Evolutionary conservation across 306 rosid genomes (phyloP).

Genomic region (Quercus glauca): DNA sequence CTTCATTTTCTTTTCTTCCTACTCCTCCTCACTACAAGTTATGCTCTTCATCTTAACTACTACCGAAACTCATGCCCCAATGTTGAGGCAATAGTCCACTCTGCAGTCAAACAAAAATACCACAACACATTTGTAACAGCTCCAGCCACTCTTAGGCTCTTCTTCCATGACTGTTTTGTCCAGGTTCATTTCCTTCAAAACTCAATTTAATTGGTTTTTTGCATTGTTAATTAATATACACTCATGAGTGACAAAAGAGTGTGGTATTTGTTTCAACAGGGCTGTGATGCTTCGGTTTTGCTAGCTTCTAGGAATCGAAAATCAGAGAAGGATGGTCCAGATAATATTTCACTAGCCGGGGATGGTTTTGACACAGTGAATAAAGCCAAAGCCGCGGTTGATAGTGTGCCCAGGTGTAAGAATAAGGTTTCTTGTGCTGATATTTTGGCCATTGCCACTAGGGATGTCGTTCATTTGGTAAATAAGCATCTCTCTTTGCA

Average conservation of each 20-base stretch:
- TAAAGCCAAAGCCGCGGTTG: conserved; percentile 81
- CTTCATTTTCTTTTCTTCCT: conserved; percentile 31
- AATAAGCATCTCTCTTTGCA: not conserved
- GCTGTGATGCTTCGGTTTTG: conserved; percentile 89
- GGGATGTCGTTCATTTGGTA: conserved; percentile 76
- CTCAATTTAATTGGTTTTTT: not conserved
- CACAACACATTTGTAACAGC: conserved; percentile 70
- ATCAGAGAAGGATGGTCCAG: conserved; percentile 67
- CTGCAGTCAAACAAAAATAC: conserved; percentile 56
- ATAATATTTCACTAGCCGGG: conserved; percentile 72
- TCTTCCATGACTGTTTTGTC: conserved; percentile 88
- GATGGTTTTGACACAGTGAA: conserved; percentile 93
- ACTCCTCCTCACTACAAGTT: conserved; percentile 14
- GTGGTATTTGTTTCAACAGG: conserved; percentile 35
- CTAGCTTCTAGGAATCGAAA: conserved; percentile 47
- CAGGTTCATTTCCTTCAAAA: conserved; percentile 32
- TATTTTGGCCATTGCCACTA: conserved; percentile 84
- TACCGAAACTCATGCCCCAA: conserved; percentile 67
- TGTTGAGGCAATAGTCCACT: conserved; percentile 63
- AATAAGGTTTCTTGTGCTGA: conserved; percentile 93
- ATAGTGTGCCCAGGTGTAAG: conserved; percentile 55
- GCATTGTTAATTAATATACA: too few relatives aligned
- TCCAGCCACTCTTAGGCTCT: conserved; percentile 81
- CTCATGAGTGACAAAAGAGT: not conserved
- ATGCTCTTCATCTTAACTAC: conserved; percentile 40